Percentiles rank a stretch among this genome's conserved stretches.
phyloP scores from a whole-genome alignment of 2,329 filamentous ascomycete genomes.

The Colletotrichum trifolii region DNA sequence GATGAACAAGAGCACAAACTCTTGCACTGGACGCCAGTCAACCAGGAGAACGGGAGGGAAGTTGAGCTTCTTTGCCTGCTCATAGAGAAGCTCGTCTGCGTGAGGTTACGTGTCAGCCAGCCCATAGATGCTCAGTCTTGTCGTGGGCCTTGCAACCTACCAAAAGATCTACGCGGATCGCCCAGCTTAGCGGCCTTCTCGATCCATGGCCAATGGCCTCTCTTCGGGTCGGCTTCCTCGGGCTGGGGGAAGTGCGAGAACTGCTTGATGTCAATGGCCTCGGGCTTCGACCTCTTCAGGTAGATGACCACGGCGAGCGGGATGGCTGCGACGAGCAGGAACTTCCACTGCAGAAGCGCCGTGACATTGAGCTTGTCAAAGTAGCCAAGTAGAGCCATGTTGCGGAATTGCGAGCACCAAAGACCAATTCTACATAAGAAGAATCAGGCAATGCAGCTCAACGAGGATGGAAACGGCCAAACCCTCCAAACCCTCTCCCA shows the following conservation, averaged over 20 bases:
- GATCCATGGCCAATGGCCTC: slow-evolving; percentile 33
- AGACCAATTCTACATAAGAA: background rate
- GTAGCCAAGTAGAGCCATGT: slow-evolving; percentile 17
- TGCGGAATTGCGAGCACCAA: background rate
- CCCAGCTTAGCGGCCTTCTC: slow-evolving; percentile 26
- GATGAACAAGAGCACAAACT: slow-evolving; percentile 27
- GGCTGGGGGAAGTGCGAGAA: slow-evolving; percentile 28
- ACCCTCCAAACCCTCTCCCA: background rate
- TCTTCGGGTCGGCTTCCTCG: slow-evolving; percentile 25
- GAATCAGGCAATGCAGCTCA: background rate
- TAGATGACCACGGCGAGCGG: slow-evolving; percentile 15
- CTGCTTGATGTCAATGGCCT: slow-evolving; percentile 17
- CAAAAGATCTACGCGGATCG: slow-evolving; percentile 29
- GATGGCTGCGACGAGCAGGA: slow-evolving; percentile 17
- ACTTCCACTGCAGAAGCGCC: slow-evolving; percentile 15
- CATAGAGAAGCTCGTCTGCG: slow-evolving; percentile 26
- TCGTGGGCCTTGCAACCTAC: background rate
- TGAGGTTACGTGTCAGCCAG: background rate
- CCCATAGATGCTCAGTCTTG: too few relatives aligned
- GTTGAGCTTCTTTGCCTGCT: slow-evolving; percentile 24
- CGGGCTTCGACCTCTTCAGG: slow-evolving; percentile 14
- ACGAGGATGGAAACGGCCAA: slow-evolving; percentile 5
- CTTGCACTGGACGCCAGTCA: slow-evolving; percentile 27
- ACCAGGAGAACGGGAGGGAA: slow-evolving; percentile 26
- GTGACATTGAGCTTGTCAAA: slow-evolving; percentile 8